Evolutionary conservation across 257 asterid genomes (phyloP).

Genomic region (Nemophila menziesii): DNA sequence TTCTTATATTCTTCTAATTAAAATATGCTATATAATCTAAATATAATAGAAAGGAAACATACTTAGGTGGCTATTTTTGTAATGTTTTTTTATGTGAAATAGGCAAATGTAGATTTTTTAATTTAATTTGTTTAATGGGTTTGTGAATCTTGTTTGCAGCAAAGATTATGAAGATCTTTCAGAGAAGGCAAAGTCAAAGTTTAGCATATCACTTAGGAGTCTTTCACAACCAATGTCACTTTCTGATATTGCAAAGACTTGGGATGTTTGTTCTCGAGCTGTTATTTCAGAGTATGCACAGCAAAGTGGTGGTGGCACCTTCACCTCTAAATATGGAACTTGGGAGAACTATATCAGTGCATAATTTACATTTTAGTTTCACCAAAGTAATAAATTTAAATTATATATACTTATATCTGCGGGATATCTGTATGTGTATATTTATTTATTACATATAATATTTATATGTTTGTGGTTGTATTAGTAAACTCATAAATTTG

Average conservation of each 20-base stretch:
- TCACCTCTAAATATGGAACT: constrained; percentile 65
- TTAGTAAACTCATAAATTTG: too few species aligned
- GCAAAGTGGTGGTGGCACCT: constrained; percentile 69
- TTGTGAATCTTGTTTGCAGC: constrained; percentile 18
- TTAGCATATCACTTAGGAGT: constrained; percentile 54
- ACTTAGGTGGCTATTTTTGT: constrained; percentile 8
- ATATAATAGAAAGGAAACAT: too few species aligned
- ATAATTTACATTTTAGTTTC: too few species aligned
- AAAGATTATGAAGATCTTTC: constrained; percentile 75
- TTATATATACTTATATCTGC: too few species aligned
- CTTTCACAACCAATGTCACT: constrained; percentile 65
- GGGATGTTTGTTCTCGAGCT: constrained; percentile 69
- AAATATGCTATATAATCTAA: too few species aligned
- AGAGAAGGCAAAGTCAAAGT: constrained; percentile 53
- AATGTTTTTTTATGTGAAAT: neutral
- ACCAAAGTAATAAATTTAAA: too few species aligned
- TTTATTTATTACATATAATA: too few species aligned
- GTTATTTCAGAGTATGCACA: constrained; percentile 56
- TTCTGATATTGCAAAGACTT: constrained; percentile 57
- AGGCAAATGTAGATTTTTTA: too few species aligned
- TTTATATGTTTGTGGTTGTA: too few species aligned
- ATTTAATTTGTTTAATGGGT: neutral
- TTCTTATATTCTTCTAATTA: neutral
- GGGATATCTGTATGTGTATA: too few species aligned
- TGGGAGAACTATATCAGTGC: constrained; percentile 60